These are phyloP conservation scores for Zalaria sp. DNA, from an alignment of 2,329 filamentous ascomycete genomes.

Conservation along the genomic window DNA sequence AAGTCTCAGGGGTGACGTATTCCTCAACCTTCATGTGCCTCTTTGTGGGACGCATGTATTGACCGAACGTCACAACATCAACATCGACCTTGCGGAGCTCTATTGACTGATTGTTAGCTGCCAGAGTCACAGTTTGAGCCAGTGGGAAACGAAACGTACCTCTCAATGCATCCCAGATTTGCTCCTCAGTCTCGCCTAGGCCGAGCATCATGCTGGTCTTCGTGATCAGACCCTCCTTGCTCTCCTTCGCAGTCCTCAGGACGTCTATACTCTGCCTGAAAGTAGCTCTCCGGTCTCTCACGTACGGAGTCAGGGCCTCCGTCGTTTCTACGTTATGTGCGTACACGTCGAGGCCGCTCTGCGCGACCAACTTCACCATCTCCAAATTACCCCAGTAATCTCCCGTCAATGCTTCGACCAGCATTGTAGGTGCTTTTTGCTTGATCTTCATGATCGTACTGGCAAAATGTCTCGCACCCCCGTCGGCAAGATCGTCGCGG, in stretches of 20 bases:
- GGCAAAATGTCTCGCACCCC: slow-evolving; percentile 78
- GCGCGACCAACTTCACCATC: slow-evolving; percentile 72
- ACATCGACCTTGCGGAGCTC: slow-evolving; percentile 70
- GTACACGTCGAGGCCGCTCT: slow-evolving; percentile 85
- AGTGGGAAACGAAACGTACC: slow-evolving; percentile 29
- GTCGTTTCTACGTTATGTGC: slow-evolving; percentile 96
- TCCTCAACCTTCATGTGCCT: slow-evolving; percentile 93
- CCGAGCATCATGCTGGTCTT: slow-evolving; percentile 98
- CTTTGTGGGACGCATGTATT: slow-evolving; percentile 99
- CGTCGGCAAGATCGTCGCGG: slow-evolving; percentile 80
- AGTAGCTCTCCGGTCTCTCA: slow-evolving; percentile 77
- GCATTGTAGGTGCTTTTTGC: slow-evolving; percentile 50
- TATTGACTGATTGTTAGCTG: background rate
- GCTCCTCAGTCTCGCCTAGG: slow-evolving; percentile 77
- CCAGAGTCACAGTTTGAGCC: background rate
- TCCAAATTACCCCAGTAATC: slow-evolving; percentile 78
- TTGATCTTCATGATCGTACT: slow-evolving; percentile 94
- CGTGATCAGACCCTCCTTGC: slow-evolving; percentile 70
- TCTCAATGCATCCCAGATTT: slow-evolving; percentile 65
- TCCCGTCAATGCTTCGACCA: slow-evolving; percentile 75
- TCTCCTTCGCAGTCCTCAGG: slow-evolving; percentile 66
- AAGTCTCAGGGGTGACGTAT: slow-evolving; percentile 82
- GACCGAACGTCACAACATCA: slow-evolving; percentile 96
- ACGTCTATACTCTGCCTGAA: slow-evolving; percentile 78
- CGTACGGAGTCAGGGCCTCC: slow-evolving; percentile 76